Conservation (phyloP, 1,284 basidiomycete genomes). For the Sphagnurus paluster region DNA sequence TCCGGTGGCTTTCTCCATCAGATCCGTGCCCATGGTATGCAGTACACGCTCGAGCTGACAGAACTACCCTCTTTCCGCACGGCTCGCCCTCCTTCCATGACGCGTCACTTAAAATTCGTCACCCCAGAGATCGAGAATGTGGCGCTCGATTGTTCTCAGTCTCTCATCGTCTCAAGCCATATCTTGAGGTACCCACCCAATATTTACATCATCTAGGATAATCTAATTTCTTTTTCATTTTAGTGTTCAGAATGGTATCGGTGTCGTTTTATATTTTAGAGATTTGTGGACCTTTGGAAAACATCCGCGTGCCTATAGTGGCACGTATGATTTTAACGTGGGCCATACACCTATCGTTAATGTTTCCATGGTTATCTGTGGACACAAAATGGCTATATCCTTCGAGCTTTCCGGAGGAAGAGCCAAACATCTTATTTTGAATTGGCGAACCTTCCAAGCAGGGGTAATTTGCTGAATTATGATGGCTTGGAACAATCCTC, state of each 20-base stretch:
- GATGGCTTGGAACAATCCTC: not conserved
- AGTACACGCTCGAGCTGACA: slow-evolving; percentile 45
- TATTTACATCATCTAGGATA: slow-evolving; percentile 12
- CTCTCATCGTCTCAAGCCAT: slow-evolving; percentile 45
- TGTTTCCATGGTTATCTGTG: slow-evolving; percentile 37
- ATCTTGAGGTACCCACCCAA: slow-evolving; percentile 36
- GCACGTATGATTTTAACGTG: slow-evolving; percentile 39
- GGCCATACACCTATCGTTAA: slow-evolving; percentile 33
- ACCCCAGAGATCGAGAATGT: slow-evolving; percentile 48
- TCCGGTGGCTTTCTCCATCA: slow-evolving; percentile 55
- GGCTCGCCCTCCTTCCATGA: slow-evolving; percentile 41
- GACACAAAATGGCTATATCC: slow-evolving; percentile 40
- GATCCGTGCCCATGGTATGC: slow-evolving; percentile 41
- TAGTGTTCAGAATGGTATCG: slow-evolving; percentile 37
- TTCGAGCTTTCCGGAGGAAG: slow-evolving; percentile 39
- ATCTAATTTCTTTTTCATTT: slow-evolving; percentile 14
- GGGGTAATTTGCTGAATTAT: slow-evolving; percentile 29
- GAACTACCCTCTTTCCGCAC: slow-evolving; percentile 56
- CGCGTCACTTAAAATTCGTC: slow-evolving; percentile 48
- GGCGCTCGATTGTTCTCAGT: slow-evolving; percentile 49
- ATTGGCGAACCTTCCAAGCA: slow-evolving; percentile 46
- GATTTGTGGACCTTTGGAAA: slow-evolving; percentile 46
- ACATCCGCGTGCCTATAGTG: slow-evolving; percentile 37
- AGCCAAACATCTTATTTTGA: slow-evolving; percentile 43
- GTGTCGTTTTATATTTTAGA: slow-evolving; percentile 43